Evolutionary conservation across 768 basidiomycete genomes (phyloP).

Genomic region (Lactifluus pinguis): DNA sequence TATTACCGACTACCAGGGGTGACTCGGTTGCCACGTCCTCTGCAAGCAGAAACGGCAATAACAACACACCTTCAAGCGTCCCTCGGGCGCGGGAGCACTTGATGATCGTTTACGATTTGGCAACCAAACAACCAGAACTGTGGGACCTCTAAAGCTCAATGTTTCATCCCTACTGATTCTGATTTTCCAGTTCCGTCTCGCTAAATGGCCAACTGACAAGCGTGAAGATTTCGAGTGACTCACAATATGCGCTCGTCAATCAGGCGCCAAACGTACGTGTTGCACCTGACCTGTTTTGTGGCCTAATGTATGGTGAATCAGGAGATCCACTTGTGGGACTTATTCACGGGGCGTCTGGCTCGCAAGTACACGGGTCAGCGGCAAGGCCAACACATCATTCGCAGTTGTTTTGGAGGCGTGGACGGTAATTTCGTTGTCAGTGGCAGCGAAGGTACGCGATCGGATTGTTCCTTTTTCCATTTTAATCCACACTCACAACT

Average conservation of each 20-base stretch:
- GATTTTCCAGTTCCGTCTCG: slow-evolving; percentile 44
- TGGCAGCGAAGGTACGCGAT: slow-evolving; percentile 81
- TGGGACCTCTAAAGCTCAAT: slow-evolving; percentile 33
- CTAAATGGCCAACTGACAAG: slow-evolving; percentile 80
- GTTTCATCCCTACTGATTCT: slow-evolving; percentile 15
- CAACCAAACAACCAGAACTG: slow-evolving; percentile 58
- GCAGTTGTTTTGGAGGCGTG: slow-evolving; percentile 89
- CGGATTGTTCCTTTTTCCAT: slow-evolving; percentile 1
- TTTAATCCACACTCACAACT: background rate
- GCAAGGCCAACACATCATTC: slow-evolving; percentile 77
- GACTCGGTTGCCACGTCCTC: slow-evolving; percentile 21
- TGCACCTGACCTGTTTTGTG: slow-evolving; percentile 13
- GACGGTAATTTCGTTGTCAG: slow-evolving; percentile 85
- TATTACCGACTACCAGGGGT: slow-evolving; percentile 9
- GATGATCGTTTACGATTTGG: slow-evolving; percentile 71
- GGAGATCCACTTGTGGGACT: slow-evolving; percentile 88
- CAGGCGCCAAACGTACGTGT: slow-evolving; percentile 73
- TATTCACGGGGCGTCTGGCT: slow-evolving; percentile 56
- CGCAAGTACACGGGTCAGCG: slow-evolving; percentile 82
- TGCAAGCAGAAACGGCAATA: slow-evolving; percentile 23
- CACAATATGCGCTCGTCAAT: slow-evolving; percentile 78
- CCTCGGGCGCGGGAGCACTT: slow-evolving; percentile 41
- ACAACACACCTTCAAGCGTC: slow-evolving; percentile 25
- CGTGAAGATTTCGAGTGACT: slow-evolving; percentile 79
- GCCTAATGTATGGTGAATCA: slow-evolving; percentile 27